Conservation (phyloP, 1,139 yeast species). For the Lodderomyces jiufengensis region DNA sequence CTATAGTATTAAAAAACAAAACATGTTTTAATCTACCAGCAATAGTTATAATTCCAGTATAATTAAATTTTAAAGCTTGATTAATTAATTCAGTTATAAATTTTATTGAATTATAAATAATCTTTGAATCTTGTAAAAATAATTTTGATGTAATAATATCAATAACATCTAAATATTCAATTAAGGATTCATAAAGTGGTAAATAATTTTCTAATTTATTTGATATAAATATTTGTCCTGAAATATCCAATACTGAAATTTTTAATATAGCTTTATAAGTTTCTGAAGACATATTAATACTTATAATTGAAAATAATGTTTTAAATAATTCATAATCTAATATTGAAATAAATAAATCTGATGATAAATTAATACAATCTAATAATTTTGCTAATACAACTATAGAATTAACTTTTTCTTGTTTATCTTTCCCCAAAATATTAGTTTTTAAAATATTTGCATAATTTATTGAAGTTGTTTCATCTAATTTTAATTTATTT, state of each 20-base stretch:
- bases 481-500: slow-evolving; percentile 31
- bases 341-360: slow-evolving; percentile 34
- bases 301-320: slow-evolving; percentile 42
- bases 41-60: slow-evolving; percentile 39
- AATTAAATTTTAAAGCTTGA: slow-evolving; percentile 39
- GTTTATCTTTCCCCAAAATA: slow-evolving; percentile 46
- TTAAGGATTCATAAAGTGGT: slow-evolving; percentile 41
- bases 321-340: slow-evolving; percentile 43
- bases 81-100: slow-evolving; percentile 45
- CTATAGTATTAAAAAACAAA: slow-evolving; percentile 41
- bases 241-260: slow-evolving; percentile 40
- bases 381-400: slow-evolving; percentile 52
- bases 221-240: slow-evolving; percentile 42
- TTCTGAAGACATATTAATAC: slow-evolving; percentile 45
- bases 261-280: slow-evolving; percentile 49
- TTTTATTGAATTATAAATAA: slow-evolving; percentile 42
- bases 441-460: slow-evolving; percentile 35
- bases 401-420: slow-evolving; percentile 51
- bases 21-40: slow-evolving; percentile 45
- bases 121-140: slow-evolving; percentile 42
- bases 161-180: slow-evolving; percentile 41
- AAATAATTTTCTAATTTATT: slow-evolving; percentile 33
- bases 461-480: slow-evolving; percentile 33
- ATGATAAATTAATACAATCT: slow-evolving; percentile 43
- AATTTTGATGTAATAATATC: slow-evolving; percentile 41